Base-by-base conservation (phyloP, 495 filamentous ascomycete species). In the Neurospora sp. region DNA sequence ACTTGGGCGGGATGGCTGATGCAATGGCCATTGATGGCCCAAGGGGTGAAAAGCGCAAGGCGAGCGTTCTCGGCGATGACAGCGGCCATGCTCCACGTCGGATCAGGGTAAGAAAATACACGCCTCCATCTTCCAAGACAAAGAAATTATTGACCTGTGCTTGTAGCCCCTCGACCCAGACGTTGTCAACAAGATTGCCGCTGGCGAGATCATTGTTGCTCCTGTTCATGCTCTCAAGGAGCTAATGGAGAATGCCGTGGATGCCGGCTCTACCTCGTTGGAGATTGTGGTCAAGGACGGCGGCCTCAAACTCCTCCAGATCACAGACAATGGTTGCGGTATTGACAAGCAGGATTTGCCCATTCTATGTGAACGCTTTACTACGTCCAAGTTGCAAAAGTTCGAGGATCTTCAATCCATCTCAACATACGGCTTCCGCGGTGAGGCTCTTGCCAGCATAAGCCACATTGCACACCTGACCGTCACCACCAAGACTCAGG, bases 151-250 rank as follows among this genome's bases (percentile, higher is more conserved):
- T 76, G 71, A 77, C 35, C 44, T 20, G 37, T 42, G 4, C 35
- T 31, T 70, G 9, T 71, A 97, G 93, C 91, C 94, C 38, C 89
- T 99, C 20, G 92, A 97, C 79, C 91, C 92, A 78, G 94, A 97
- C 85, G 96, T 99, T 48, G 93, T 98, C 73, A 98, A 98, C 84
- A 98, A 98, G 83, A 99, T 99, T 77, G 96, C 96, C 9, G 96
- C 96, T n/a, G 96, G 96, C 18, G 96, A 99, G 80, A 99, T 98
- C 74, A 98, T 99, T 71, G 94, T 98, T 70, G 96, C 96, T 12
- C 96, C 96, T 31, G 94, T 98, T 73, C 93, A 99, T 80, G 96
- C 96, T 23, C 83, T 99, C 39, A 99, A 99, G 84, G 96, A 99
- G 81, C 84, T 99, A 69, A 97, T 98, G 14, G 96, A 99, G 78